Base-by-base conservation (phyloP, 345 rosid species). In the Noccaea bulbosa region DNA sequence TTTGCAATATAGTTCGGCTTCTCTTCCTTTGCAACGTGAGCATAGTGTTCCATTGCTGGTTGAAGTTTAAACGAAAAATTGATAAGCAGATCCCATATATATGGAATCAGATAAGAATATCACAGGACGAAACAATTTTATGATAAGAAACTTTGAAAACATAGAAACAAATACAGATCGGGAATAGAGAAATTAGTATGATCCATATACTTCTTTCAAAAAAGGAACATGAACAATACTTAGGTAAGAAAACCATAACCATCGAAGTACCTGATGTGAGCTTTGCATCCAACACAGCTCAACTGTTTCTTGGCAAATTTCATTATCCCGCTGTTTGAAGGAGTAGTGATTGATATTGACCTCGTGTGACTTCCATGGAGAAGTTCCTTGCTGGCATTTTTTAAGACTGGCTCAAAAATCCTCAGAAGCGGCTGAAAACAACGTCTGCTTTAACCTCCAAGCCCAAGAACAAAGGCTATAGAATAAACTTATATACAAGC, bases 341-440 rank as follows among this genome's bases (percentile, higher is more conserved):
- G 99, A 70, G 96, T 94, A 59, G 83, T 76, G 44, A 91, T 91
- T 50, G 96, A 86, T 80, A 89, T 89, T 38, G 97, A 88, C 83
- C 98, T 86, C 62, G 92, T 94, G 78, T 94, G 99, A 75, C 84
- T 83, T 65, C 99, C 99, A 16, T 81, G 88, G 62, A 94, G 95
- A 74, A 91, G 99, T 81, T 94, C 98, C 62, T 71, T 82, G 78
- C 90, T 88, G 9, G 99, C 99, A 74, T 94, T 94, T 87, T 88
- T 91, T 81, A 94, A 75, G 65, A 94, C 93, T 48, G 99, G 99
- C 81, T 94, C 98, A 56, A 94, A 94, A 69, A 94, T 88, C 79
- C 99, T 89, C 69, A 94, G 76, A 74, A 94, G 89, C 0, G 98
- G 98, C 96, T 94, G 93, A 74, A 79, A 43, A 57, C 6, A 58